Evolutionary conservation across 2,329 filamentous ascomycete genomes (phyloP), one percentile per base, ranked within the genome.

Genomic region (Pyrenochaeta sp.): DNA sequence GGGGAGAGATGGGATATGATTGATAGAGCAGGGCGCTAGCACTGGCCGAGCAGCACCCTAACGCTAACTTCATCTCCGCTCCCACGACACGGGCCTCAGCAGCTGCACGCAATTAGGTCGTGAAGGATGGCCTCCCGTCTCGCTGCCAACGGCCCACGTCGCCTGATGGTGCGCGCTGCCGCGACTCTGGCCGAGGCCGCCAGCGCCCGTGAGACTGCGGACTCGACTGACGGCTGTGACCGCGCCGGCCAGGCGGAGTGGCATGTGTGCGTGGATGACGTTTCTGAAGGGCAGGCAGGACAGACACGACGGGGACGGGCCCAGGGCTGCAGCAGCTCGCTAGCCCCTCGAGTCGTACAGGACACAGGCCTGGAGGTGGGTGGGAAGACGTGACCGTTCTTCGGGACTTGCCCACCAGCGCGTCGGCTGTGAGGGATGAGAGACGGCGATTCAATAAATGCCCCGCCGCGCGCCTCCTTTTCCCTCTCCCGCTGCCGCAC

Each of bases 71-170:
- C 47, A 57, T 58, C 53, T 59, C 58, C 54, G 53, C 59, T 42
- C 39, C 52, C 44, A 58, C 51, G 48, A 59, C 60, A 59, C 50
- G 48, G 54, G 50, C 58, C 50, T 47, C 47, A 44, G 43, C 41
- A 49, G 53, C 56, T 67, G 63, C 63, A 65, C 60, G 58, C 60
- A 65, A 64, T 65, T 55, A 61, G 51, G n/a, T n/a, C n/a, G n/a
- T 41, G 48, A 32, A 47, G 35, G 44, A 44, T 52, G 29, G 34
- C 50, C 44, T 44, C 39, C 29, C 41, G 49, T 43, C 32, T 39
- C 45, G 53, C 39, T n/a, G 35, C 36, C 54, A 55, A 50, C 53
- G 46, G 55, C 47, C 41, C 45, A 36, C 43, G 44, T 41, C 35
- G 42, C 28, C 35, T 31, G 10, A 13, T 17, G 14, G 35, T 42